Evolutionary conservation across 805 yeast species (phyloP), one percentile per base, ranked within the genome.

Genomic region (Jamesozyma lodderae): DNA sequence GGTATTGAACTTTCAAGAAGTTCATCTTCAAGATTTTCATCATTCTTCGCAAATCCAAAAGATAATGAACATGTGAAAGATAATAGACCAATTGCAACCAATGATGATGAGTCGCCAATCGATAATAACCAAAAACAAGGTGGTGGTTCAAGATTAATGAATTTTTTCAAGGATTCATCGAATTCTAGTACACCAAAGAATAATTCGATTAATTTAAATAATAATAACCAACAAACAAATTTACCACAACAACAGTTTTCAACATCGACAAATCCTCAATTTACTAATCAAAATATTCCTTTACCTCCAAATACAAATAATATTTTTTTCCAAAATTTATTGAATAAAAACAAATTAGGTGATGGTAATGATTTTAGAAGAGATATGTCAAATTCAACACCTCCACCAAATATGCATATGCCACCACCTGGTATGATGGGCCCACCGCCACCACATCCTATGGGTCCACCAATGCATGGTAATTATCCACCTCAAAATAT

Each of bases 1-100:
- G 13, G 14, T 5, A 24, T 11, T 13, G 15, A 31, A 14, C 21
- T 35, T 11, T 41, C 42, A 34, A 46, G 46, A 41, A 44, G 51
- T 26, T 38, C 51, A 2, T 51, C 57, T 13, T 62, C 66, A 15
- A 55, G 64, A 41, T 62, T 62, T 40, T 56, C 64, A 3, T 60
- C 64, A 7, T 62, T 62, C 37, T 62, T 62, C 6, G 23, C 41
- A 14, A 38, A 26, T 29, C 19, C 23, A 9, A 35, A 33, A 17
- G 15, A 26, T 4, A 16, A 18, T 10, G 16, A 20, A 9, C 16
- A 14, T 9, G 6, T n/a, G 3, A 28, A 30, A 10, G 18, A 29
- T 17, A 24, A 17, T n/a, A 6, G n/a, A 5, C 10, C 36, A 16
- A 22, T 16, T 31, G 29, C 25, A n/a, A 36, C 23, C 15, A 31